Evolutionary conservation across 768 basidiomycete species (phyloP).

Genomic region (Gloeophyllum trabeum): DNA sequence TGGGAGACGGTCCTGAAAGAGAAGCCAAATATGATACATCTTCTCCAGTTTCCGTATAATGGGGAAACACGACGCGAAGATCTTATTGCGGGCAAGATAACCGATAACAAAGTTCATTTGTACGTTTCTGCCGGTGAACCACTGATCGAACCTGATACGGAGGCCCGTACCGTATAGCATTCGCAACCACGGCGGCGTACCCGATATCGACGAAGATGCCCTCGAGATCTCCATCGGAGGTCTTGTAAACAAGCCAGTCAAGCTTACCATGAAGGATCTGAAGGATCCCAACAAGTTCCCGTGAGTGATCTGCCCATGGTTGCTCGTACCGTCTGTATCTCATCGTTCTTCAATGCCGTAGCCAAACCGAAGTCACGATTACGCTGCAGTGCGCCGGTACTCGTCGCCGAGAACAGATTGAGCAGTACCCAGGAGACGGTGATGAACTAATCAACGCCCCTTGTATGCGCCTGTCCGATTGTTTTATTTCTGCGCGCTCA

Average conservation of each 20-base stretch:
- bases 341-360: slow-evolving; percentile 7
- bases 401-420: slow-evolving; percentile 38
- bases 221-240: slow-evolving; percentile 42
- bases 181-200: slow-evolving; percentile 43
- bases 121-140: slow-evolving; percentile 12
- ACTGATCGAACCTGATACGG: background rate
- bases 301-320: slow-evolving; percentile 12
- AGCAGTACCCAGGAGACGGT: slow-evolving; percentile 40
- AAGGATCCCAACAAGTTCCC: slow-evolving; percentile 35
- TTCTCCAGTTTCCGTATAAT: slow-evolving; percentile 46
- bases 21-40: slow-evolving; percentile 37
- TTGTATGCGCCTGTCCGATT: slow-evolving; percentile 16
- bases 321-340: background rate
- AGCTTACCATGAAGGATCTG: slow-evolving; percentile 33
- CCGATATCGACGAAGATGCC: slow-evolving; percentile 32
- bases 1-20: slow-evolving; percentile 41
- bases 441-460: slow-evolving; percentile 42
- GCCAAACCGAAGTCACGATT: slow-evolving; percentile 36
- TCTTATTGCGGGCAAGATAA: slow-evolving; percentile 32
- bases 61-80: slow-evolving; percentile 36
- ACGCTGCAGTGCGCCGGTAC: slow-evolving; percentile 48
- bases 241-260: slow-evolving; percentile 32
- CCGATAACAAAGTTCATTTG: slow-evolving; percentile 39
- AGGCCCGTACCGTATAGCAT: slow-evolving; percentile 22
- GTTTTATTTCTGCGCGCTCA: too few relatives aligned